A percentile compares a stretch with the other conserved stretches of the same genome.
Conservation (phyloP, 495 filamentous ascomycete genomes). For the Trichoderma parareesei region DNA sequence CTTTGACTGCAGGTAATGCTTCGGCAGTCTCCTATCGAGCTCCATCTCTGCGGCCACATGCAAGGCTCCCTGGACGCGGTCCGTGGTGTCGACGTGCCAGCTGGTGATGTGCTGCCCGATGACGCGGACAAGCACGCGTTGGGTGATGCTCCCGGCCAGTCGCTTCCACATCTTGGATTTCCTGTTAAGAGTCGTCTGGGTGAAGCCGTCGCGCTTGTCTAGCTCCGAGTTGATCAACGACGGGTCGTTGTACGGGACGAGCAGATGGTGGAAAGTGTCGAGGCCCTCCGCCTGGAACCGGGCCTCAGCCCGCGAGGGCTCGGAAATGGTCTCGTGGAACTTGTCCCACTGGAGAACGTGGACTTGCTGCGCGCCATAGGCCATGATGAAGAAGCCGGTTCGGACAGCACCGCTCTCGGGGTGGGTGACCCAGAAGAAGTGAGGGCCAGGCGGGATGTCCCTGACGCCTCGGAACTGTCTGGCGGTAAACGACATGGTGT, state of each 20-base stretch:
- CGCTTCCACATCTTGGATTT: conserved; percentile 27
- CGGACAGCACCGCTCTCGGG: conserved; percentile 37
- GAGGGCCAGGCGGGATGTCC: conserved; percentile 48
- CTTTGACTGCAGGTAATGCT: conserved; percentile 11
- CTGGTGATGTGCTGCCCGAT: conserved; percentile 33
- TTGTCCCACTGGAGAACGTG: conserved; percentile 54
- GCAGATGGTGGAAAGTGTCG: conserved; percentile 25
- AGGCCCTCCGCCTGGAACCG: conserved; percentile 27
- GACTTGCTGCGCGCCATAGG: conserved; percentile 29
- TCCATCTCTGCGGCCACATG: conserved; percentile 27
- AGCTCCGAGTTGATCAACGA: background rate
- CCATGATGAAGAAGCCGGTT: conserved; percentile 52
- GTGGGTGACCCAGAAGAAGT: conserved; percentile 51
- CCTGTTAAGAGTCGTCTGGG: too few species aligned
- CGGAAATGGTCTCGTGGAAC: conserved; percentile 39
- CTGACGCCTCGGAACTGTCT: conserved; percentile 47
- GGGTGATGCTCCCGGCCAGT: conserved; percentile 44
- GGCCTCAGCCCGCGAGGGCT: conserved; percentile 29
- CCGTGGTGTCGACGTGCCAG: conserved; percentile 46
- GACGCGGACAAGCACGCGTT: conserved; percentile 38
- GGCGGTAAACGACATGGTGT: conserved; percentile 33
- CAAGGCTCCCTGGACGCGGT: conserved; percentile 24
- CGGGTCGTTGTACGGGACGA: conserved; percentile 30
- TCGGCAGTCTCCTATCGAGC: conserved; percentile 7
- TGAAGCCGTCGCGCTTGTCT: background rate